Base-by-base conservation (phyloP, 2,329 filamentous ascomycete genomes). In the Clonostachys sp. region DNA sequence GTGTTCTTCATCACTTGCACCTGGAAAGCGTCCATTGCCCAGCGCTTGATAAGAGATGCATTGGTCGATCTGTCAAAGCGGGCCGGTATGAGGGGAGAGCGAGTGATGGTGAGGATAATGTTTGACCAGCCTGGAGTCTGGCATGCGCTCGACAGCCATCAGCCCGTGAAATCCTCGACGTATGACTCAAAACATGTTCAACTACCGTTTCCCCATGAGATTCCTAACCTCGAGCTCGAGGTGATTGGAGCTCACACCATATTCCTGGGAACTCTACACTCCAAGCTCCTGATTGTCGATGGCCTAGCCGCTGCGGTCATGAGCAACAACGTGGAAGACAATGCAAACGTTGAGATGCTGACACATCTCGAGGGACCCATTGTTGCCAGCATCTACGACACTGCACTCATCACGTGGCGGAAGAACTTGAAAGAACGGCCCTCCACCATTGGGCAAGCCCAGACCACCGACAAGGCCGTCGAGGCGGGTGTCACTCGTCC, bases 261-360 rank as follows among this genome's bases (percentile, higher is more conserved):
- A 2, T 64, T 86, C 2, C 64, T 91, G 4, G 87, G 88, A 1
- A 92, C 88, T 0, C 86, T 91, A 39, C 88, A 91, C 57, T 74
- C 82, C 51, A 92, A 92, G 59, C 90, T 86, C 59, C 87, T 89
- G 73, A 71, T 91, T 2, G 80, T 91, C 2, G 88, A 92, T 61
- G 75, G 87, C 7, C 80, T 78, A 51, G 72, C 86, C n/a, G 87
- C 79, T 0, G 69, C 88, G 2, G 61, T 91, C 2, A 84, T 87
- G 65, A 91, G 86, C 67, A 90, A 90, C 61, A 92, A 91, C 57
- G 86, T 91, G 44, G 75, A 83, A 62, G 83, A 89, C 53, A 91
- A 90, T 46, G 84, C 88, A 55, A 92, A 92, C 53, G 50, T 91
- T 47, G 88, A 92, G 63, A 91, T 92, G 87, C 83, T 89, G 78